Conservation (phyloP, 768 basidiomycete species). For the Tremella fuciformis region DNA sequence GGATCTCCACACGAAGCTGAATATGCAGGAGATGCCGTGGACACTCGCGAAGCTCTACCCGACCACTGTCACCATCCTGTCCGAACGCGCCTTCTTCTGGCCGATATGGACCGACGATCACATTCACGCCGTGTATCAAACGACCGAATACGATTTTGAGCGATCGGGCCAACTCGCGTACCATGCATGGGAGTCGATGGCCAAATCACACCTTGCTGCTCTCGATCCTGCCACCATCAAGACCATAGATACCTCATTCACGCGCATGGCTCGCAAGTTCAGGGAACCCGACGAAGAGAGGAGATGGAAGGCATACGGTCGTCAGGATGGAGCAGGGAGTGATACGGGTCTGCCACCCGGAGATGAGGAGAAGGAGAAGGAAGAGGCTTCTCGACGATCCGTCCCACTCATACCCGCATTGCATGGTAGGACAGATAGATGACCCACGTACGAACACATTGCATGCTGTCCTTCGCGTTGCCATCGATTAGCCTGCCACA, state of each 20-base stretch:
- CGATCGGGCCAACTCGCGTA: slow-evolving; percentile 43
- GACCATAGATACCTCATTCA: slow-evolving; percentile 42
- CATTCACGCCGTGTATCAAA: slow-evolving; percentile 40
- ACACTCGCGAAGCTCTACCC: slow-evolving; percentile 50
- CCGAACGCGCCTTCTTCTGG: slow-evolving; percentile 53
- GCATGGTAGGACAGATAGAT: no score
- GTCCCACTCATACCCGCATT: no score
- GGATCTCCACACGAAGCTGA: neutral
- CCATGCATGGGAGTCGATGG: slow-evolving; percentile 52
- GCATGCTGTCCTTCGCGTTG: no score
- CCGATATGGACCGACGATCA: slow-evolving; percentile 50
- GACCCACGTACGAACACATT: no score
- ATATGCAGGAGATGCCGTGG: slow-evolving; percentile 43
- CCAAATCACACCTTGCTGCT: slow-evolving; percentile 36
- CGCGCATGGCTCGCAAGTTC: slow-evolving; percentile 40
- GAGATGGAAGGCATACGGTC: slow-evolving; percentile 16
- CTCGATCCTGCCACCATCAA: slow-evolving; percentile 45
- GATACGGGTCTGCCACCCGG: slow-evolving; percentile 8
- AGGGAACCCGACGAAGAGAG: slow-evolving; percentile 30
- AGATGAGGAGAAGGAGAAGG: slow-evolving; percentile 17
- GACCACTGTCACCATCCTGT: slow-evolving; percentile 50
- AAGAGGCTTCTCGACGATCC: slow-evolving; percentile 9
- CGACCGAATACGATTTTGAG: slow-evolving; percentile 39
- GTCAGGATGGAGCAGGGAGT: slow-evolving; percentile 8
- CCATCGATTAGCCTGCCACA: no score